Conservation (phyloP, 2,329 filamentous ascomycete species). For the Xylaria polymorpha region DNA sequence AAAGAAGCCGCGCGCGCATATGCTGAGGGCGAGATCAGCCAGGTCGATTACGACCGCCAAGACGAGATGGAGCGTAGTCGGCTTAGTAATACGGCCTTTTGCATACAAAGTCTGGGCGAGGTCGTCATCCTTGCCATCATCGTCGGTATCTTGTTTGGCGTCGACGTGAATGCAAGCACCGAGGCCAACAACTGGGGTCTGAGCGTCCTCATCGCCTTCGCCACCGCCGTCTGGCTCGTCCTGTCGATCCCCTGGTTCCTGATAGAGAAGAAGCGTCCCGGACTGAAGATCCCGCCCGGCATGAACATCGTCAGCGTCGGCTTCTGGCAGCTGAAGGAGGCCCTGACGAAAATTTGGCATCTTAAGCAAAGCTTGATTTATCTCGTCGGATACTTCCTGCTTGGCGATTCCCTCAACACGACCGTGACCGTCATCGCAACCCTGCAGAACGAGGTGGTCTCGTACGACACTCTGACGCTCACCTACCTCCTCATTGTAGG, state of each 20-base stretch:
- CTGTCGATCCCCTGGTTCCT: slow-evolving; percentile 75
- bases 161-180: slow-evolving; percentile 68
- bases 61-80: slow-evolving; percentile 73
- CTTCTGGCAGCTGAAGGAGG: slow-evolving; percentile 70
- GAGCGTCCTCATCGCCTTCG: slow-evolving; percentile 73
- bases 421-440: slow-evolving; percentile 75
- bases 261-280: slow-evolving; percentile 71
- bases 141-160: slow-evolving; percentile 71
- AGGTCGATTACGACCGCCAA: slow-evolving; percentile 68
- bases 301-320: slow-evolving; percentile 67
- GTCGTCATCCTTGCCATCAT: slow-evolving; percentile 72
- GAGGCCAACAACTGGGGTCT: slow-evolving; percentile 75
- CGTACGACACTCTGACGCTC: slow-evolving; percentile 72
- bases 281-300: slow-evolving; percentile 56
- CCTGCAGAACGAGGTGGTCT: slow-evolving; percentile 72
- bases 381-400: slow-evolving; percentile 73
- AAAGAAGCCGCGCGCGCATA: slow-evolving; percentile 50
- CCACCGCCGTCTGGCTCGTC: slow-evolving; percentile 71
- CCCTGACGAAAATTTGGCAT: slow-evolving; percentile 69
- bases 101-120: slow-evolving; percentile 71
- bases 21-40: slow-evolving; percentile 60
- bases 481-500: slow-evolving; percentile 76
- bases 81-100: slow-evolving; percentile 72
- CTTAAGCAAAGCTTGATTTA: slow-evolving; percentile 74
- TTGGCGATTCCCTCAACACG: slow-evolving; percentile 77